phyloP scores from a whole-genome alignment of 2,329 filamentous ascomycete species.

The Alternaria conjuncta region DNA sequence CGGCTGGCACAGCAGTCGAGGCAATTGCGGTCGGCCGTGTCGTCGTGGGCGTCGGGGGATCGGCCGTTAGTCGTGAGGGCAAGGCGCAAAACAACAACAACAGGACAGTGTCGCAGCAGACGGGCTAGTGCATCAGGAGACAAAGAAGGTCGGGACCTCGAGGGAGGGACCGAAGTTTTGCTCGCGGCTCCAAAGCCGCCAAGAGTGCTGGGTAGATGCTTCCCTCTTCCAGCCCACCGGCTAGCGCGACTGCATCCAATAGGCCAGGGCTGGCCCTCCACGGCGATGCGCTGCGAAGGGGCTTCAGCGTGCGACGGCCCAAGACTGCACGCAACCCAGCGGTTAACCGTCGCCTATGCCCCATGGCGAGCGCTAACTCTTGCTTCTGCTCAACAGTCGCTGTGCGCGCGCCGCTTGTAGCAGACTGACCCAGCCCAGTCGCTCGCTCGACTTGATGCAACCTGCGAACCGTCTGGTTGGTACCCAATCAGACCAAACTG shows the following conservation, averaged over 20 bases:
- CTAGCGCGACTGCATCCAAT: slow-evolving; percentile 20
- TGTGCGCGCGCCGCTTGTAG: neutral
- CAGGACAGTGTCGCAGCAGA: slow-evolving; percentile 2
- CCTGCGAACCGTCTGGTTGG: neutral
- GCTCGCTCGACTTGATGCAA: slow-evolving; percentile 10
- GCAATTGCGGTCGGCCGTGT: neutral
- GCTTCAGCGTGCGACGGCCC: slow-evolving; percentile 4
- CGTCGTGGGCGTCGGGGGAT: neutral
- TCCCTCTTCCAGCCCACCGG: slow-evolving; percentile 19
- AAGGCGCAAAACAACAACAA: slow-evolving; percentile 10
- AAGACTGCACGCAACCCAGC: neutral
- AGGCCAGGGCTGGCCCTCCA: neutral
- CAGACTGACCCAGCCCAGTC: slow-evolving; percentile 6
- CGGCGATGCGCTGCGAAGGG: slow-evolving; percentile 18
- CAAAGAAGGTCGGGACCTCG: slow-evolving; percentile 8
- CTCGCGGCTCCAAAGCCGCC: slow-evolving; percentile 17
- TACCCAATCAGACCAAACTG: neutral
- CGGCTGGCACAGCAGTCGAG: slow-evolving; percentile 10
- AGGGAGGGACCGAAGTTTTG: slow-evolving; percentile 23
- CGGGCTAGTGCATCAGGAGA: slow-evolving; percentile 15
- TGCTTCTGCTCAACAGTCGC: slow-evolving; percentile 10
- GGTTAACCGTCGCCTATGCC: slow-evolving; percentile 9
- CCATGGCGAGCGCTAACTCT: slow-evolving; percentile 4
- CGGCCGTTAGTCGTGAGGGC: slow-evolving; percentile 17
- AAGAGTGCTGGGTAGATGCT: slow-evolving; percentile 18